Evolutionary conservation across 1,284 basidiomycete species (phyloP), one percentile per base, ranked within the genome.

Genomic region (Thelephora terrestris): DNA sequence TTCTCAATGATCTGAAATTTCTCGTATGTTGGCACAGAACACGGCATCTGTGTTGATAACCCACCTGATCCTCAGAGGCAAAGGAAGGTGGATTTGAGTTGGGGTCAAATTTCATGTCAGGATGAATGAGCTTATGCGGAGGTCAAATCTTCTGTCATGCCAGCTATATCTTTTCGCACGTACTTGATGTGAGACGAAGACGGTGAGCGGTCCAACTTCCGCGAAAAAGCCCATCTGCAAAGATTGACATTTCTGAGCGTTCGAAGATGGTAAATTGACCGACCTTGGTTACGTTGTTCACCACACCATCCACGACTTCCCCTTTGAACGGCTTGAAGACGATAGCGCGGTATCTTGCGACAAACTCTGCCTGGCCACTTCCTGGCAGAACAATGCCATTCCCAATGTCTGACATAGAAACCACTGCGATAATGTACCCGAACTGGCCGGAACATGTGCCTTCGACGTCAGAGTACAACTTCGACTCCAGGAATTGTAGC

Each of bases 271-370:
- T 18, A 4, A 36, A 7, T 34, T 20, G 27, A 56, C 82, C 58
- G 57, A 91, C 91, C 77, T 98, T 97, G 67, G 89, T 96, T 37
- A 99, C 96, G 55, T 91, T 94, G 56, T 86, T 87, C 23, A 99
- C 95, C 7, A 94, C 85, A 1, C 92, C 95, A 65, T 99, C 96
- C 34, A 99, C 90, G 5, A 98, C 95, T 66, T 99, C 95, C 20
- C 94, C 94, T 68, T 98, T 97, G 78, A 98, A 99, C 29, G 93
- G 94, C 67, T 94, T 92, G 76, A 94, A 94, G 32, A 97, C 92
- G 56, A 97, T 91, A 9, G 93, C 93, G 20, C 88, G 82, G 67
- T 94, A 95, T 44, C 84, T 75, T 27, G 89, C 90, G 54, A 90
- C 78, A 66, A 97, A 97, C 67, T 95, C 90, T 3, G 94, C 94